These are phyloP conservation scores for Quercus variabilis DNA, from an alignment of 306 rosid genomes.

Conservation along the genomic window DNA sequence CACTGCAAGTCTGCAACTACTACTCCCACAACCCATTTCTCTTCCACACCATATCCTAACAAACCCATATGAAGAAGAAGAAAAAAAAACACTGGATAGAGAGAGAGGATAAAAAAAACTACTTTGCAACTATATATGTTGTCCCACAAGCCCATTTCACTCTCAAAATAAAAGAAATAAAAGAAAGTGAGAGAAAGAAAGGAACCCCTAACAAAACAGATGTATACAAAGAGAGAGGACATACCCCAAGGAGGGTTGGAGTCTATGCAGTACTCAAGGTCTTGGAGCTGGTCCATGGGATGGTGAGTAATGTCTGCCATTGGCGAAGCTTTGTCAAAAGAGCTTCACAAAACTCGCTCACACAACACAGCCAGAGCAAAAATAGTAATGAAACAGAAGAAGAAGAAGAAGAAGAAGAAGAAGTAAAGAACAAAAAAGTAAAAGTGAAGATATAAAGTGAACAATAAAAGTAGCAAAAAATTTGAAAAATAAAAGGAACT, in stretches of 20 bases:
- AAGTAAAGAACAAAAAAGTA: conserved; percentile 41
- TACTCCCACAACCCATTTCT: conserved; percentile 7
- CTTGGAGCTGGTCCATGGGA: conserved; percentile 99
- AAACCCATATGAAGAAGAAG: not conserved
- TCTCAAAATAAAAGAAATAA: not conserved
- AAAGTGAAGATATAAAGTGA: conserved; percentile 58
- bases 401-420: conserved; percentile 10
- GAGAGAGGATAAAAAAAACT: not conserved
- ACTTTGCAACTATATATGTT: conserved; percentile 1
- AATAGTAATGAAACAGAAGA: conserved; percentile 13
- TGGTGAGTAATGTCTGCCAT: conserved; percentile 94
- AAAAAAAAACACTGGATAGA: conserved; percentile 1
- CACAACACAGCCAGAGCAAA: conserved; percentile 25
- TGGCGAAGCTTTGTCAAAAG: conserved; percentile 40
- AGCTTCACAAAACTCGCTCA: conserved; percentile 17
- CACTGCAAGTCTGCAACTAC: not conserved
- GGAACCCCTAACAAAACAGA: not conserved
- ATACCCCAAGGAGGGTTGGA: conserved; percentile 98
- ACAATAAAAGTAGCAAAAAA: conserved; percentile 28
- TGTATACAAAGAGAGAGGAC: not conserved
- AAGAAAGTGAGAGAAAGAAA: conserved; percentile 8
- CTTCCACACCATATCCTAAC: not conserved
- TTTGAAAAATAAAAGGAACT: conserved; percentile 18
- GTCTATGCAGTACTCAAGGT: conserved; percentile 98
- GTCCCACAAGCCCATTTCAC: conserved; percentile 17